Percentiles rank a stretch among this genome's conserved stretches.
phyloP scores from a whole-genome alignment of 192 early-diverging fungal genomes.

The Umbelopsis vinacea region DNA sequence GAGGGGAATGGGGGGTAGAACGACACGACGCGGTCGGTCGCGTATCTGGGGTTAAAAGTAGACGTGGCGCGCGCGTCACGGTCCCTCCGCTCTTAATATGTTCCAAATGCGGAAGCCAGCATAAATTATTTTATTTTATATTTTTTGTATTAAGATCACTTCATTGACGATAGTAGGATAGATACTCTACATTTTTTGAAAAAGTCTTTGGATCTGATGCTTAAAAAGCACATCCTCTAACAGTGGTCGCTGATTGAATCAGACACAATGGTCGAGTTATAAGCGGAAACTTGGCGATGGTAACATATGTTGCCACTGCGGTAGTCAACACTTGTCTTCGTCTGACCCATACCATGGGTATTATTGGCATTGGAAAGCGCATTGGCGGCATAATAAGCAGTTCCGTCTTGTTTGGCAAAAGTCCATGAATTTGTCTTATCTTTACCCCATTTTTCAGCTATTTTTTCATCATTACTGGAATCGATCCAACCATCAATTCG shows the following conservation, averaged over 20 bases:
- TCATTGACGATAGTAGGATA: too few relatives aligned
- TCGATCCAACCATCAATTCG: conserved; percentile 16
- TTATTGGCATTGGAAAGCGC: conserved; percentile 4
- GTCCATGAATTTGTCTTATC: not conserved
- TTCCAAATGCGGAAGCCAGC: too few relatives aligned
- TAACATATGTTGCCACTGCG: conserved; percentile 10
- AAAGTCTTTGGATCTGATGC: too few relatives aligned
- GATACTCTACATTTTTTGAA: too few relatives aligned
- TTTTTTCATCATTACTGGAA: not conserved
- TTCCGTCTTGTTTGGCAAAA: conserved; percentile 15
- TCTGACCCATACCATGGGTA: not conserved
- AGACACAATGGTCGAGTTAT: conserved; percentile 7
- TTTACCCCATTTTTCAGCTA: not conserved
- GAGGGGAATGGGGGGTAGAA: not conserved
- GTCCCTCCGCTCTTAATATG: too few relatives aligned
- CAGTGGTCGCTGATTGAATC: conserved; percentile 18
- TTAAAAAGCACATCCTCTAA: not conserved
- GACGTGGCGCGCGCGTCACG: too few relatives aligned
- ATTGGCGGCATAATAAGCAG: conserved; percentile 18
- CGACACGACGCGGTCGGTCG: conserved; percentile 4
- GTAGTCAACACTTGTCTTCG: conserved; percentile 8
- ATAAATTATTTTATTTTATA: too few relatives aligned
- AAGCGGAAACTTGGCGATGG: not conserved
- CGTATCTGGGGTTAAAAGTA: not conserved
- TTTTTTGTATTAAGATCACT: too few relatives aligned